Base-by-base conservation (phyloP, 2,329 filamentous ascomycete genomes). In the Daldinia sp. region DNA sequence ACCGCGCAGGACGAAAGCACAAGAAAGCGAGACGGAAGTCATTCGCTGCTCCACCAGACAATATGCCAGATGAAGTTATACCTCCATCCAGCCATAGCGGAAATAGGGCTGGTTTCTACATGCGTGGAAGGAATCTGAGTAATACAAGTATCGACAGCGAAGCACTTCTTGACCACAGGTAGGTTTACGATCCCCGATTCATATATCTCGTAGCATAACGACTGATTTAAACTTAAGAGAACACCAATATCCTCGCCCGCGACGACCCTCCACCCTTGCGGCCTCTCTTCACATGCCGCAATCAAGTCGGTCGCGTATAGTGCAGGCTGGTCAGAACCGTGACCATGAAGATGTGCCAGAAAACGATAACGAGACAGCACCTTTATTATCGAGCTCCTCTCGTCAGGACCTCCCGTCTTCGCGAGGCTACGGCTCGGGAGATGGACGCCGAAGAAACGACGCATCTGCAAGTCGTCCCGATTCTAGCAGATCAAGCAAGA, bases 101-200 rank as follows among this genome's bases (percentile, higher is more conserved):
- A 67, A 74, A 76, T 54, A 63, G 79, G 64, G 78, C 82, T 66
- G 82, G 80, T 51, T 85, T 88, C 77, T 88, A 88, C 76, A 78
- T 85, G 65, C 80, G 82, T 58, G 77, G 83, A 6, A 80, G 82
- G 50, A 93, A 92, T 77, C 77, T 90, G 70, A 98, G 95, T 81
- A 90, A 87, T 74, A 94, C 92, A 0, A 98, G 95, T 79, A 83
- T 98, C 70, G 95, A 98, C 73, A 98, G 94, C 79, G 91, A 97
- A 77, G 90, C 89, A 6, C 82, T 98, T 73, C 83, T 98, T 18
- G 95, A 98, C 80, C 95, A 98, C 80, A 88, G 93, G 75, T 75
- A 67, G 12, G 39, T 10, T 33, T 18, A 54, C 13, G 7, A 30
- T 18, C 54, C 10, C 18, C 28, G 48, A 53, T 63, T 46, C 20